These are phyloP conservation scores for Misopates orontium DNA, from an alignment of 257 asterid genomes.

Conservation along the genomic window DNA sequence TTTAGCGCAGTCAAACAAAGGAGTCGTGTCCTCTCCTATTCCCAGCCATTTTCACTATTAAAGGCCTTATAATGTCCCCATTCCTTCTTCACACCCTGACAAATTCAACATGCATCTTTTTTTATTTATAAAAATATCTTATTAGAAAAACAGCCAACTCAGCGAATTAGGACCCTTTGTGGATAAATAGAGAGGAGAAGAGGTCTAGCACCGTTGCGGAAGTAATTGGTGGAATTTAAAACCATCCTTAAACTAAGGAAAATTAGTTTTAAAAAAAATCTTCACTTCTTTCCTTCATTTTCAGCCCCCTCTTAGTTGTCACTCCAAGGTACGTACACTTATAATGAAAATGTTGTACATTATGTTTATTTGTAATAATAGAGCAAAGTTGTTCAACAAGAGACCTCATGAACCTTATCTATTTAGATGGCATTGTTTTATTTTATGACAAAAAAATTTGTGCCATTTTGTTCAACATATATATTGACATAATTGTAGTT, in stretches of 20 bases:
- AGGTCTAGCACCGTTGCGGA: not conserved
- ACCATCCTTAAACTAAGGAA: not conserved
- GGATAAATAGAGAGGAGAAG: not conserved
- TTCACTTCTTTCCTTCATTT: not conserved
- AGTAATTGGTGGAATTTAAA: not conserved
- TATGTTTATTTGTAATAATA: not conserved
- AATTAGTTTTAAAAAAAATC: not conserved
- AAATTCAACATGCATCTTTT: not conserved
- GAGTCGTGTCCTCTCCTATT: slow-evolving; percentile 12
- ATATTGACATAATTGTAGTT: not conserved
- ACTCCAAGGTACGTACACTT: not conserved
- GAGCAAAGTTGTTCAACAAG: no score
- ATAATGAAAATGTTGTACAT: not conserved
- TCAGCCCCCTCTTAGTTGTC: not conserved
- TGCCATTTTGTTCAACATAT: not conserved
- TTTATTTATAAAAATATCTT: not conserved
- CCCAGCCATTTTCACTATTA: not conserved
- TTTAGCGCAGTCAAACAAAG: not conserved
- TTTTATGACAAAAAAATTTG: not conserved
- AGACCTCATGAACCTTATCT: not conserved
- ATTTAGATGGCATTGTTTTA: not conserved
- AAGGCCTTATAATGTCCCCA: not conserved
- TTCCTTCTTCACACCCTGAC: not conserved
- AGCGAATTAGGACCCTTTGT: not conserved
- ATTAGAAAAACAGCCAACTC: no score